These are phyloP conservation scores for Colletotrichum cuscutae DNA, from an alignment of 2,329 filamentous ascomycete species.

Conservation along the genomic window DNA sequence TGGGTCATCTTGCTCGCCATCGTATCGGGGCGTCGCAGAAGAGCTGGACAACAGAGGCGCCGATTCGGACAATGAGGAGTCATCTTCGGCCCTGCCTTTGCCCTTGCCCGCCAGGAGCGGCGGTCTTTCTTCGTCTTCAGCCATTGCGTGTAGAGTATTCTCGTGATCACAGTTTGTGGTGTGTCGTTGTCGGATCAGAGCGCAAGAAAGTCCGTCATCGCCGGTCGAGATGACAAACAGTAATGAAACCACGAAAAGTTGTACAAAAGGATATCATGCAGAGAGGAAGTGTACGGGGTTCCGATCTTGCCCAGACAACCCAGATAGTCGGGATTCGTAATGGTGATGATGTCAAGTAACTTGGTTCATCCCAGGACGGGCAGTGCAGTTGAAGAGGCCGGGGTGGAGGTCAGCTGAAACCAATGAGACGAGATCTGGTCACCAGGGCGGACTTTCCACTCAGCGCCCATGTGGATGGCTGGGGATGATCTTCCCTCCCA, in stretches of 20 bases:
- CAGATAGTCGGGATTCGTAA: slow-evolving; percentile 27
- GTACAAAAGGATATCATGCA: slow-evolving; percentile 16
- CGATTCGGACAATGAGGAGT: slow-evolving; percentile 51
- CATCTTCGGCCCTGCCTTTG: slow-evolving; percentile 40
- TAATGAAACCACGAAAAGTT: neutral
- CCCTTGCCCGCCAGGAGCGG: slow-evolving; percentile 53
- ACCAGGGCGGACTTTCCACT: slow-evolving; percentile 23
- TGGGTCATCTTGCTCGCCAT: slow-evolving; percentile 47
- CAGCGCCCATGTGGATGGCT: slow-evolving; percentile 22
- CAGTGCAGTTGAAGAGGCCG: slow-evolving; percentile 15
- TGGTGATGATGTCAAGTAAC: slow-evolving; percentile 37
- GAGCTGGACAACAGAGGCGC: slow-evolving; percentile 61
- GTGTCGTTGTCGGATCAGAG: slow-evolving; percentile 14
- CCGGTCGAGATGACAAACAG: neutral
- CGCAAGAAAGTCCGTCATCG: slow-evolving; percentile 18
- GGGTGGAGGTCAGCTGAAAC: slow-evolving; percentile 33
- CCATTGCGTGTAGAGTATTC: slow-evolving; percentile 45
- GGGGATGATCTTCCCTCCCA: slow-evolving; percentile 28
- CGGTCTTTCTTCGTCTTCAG: slow-evolving; percentile 53
- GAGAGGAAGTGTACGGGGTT: slow-evolving; percentile 18
- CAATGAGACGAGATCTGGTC: slow-evolving; percentile 34
- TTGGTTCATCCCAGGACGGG: slow-evolving; percentile 32
- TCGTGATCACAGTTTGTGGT: neutral
- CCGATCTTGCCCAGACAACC: slow-evolving; percentile 12
- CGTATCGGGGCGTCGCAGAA: slow-evolving; percentile 49